phyloP scores from a whole-genome alignment of 192 early-diverging fungal genomes.

The Pilobolus umbonatus region DNA sequence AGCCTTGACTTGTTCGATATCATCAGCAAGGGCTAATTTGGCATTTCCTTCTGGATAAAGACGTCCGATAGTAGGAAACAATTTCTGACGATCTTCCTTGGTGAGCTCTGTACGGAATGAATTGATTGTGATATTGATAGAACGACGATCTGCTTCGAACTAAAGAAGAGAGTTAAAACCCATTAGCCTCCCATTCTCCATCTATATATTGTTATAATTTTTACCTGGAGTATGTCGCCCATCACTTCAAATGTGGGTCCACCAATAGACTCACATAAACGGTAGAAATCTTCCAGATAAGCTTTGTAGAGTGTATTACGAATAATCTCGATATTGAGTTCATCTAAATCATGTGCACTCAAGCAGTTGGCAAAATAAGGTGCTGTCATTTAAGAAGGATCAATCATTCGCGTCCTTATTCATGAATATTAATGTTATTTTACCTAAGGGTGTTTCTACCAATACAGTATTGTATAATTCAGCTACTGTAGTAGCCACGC shows the following conservation, averaged over 20 bases:
- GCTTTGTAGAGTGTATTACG: slow-evolving; percentile 98
- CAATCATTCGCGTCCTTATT: slow-evolving; percentile 6
- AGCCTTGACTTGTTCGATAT: slow-evolving; percentile 89
- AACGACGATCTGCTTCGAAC: slow-evolving; percentile 98
- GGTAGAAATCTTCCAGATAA: slow-evolving; percentile 97
- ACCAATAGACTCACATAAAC: slow-evolving; percentile 78
- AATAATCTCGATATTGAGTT: slow-evolving; percentile 99
- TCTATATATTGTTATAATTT: background rate
- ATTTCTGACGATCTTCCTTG: slow-evolving; percentile 93
- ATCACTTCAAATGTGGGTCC: slow-evolving; percentile 89
- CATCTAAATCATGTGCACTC: slow-evolving; percentile 95
- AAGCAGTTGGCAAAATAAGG: slow-evolving; percentile 97
- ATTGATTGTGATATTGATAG: slow-evolving; percentile 99
- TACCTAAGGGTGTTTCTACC: slow-evolving; percentile 92
- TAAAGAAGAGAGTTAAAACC: slow-evolving; percentile 30
- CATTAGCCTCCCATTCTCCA: background rate
- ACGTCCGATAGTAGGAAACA: slow-evolving; percentile 88
- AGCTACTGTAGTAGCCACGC: slow-evolving; percentile 92
- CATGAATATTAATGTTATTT: background rate
- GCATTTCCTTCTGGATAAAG: slow-evolving; percentile 90
- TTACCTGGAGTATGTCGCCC: slow-evolving; percentile 84
- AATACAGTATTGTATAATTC: slow-evolving; percentile 96
- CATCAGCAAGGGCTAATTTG: slow-evolving; percentile 82
- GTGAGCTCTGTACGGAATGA: slow-evolving; percentile 95
- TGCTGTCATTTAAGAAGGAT: slow-evolving; percentile 46